Evolutionary conservation across 2,329 filamentous ascomycete genomes (phyloP), one percentile per base, ranked within the genome.

Genomic region (Rutstroemia sp.): DNA sequence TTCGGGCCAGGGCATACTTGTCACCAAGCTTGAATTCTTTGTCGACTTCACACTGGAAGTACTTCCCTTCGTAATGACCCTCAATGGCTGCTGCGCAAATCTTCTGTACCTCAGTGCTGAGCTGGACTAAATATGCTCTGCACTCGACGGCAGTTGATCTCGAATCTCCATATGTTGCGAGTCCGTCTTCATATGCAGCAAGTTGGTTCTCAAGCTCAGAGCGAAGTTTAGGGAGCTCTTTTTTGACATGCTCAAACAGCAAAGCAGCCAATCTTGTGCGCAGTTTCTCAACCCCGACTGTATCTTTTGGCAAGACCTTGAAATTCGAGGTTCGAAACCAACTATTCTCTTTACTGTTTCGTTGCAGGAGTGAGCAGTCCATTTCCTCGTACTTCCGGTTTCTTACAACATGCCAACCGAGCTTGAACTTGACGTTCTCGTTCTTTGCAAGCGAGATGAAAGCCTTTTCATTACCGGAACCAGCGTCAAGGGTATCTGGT

Each of bases 371-470:
- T 38, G 68, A 55, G 63, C 62, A 39, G 59, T 73, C 48, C 57
- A 69, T 49, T 56, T 73, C 61, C 59, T 78, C 62, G 60, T 70
- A 72, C 54, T 71, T 63, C 36, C 75, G 58, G 61, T 79, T 79
- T 51, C 70, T 73, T 8, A 79, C 60, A 0, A 73, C 71, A 63
- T 79, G 77, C 76, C 77, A 79, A 2, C 77, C 77, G 0, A 79
- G 68, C 30, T 70, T 67, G 39, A 77, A 69, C 16, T 63, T 59
- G 0, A 72, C 63, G 52, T 74, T 70, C 45, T 76, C 65, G 42
- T 78, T 77, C 25, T 64, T 63, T 1, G 73, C 67, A 14, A 75
- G 68, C 1, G 68, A 52, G 3, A 74, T 59, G 50, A 71, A 75
- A 0, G 55, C 59, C 0, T 57, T 57, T 56, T 76, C 71, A 9